phyloP scores from a whole-genome alignment of 1,284 basidiomycete species.

The Ceratobasidium sp. region DNA sequence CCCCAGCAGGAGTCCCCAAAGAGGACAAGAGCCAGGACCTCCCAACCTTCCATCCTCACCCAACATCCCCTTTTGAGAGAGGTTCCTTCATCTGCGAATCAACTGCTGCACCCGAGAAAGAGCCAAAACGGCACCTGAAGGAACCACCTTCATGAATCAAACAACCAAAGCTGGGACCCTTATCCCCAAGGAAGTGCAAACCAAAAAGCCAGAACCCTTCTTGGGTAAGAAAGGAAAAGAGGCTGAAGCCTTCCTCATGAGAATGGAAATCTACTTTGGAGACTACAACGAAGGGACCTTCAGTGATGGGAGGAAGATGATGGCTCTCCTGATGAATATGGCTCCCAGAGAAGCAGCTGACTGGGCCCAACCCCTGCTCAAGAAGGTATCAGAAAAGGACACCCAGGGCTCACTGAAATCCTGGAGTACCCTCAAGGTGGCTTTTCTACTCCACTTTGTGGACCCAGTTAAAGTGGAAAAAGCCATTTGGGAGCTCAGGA shows the following conservation, averaged over 20 bases:
- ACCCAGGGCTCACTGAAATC: background rate
- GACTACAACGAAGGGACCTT: slow-evolving; percentile 11
- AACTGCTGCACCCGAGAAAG: too few species aligned
- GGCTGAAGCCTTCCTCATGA: too few species aligned
- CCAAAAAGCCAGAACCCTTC: background rate
- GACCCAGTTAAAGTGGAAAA: background rate
- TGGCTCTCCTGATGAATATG: background rate
- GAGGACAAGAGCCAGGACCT: too few species aligned
- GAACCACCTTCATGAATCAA: too few species aligned
- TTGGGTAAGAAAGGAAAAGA: background rate
- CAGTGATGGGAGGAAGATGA: background rate
- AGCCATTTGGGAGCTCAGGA: background rate
- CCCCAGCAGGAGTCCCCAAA: too few species aligned
- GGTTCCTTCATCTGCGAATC: background rate
- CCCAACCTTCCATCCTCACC: too few species aligned
- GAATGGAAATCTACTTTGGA: too few species aligned
- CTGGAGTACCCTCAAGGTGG: background rate
- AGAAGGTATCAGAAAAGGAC: too few species aligned
- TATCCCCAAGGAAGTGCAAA: background rate
- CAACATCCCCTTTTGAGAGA: background rate
- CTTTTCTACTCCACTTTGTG: background rate
- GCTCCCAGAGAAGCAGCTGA: too few species aligned
- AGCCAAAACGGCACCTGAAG: background rate
- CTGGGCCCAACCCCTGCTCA: background rate
- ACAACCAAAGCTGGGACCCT: background rate